A percentile compares a stretch with the other conserved stretches of the same genome.
Evolutionary conservation across 2,329 filamentous ascomycete genomes (phyloP).

Genomic region (Apiospora koreana): DNA sequence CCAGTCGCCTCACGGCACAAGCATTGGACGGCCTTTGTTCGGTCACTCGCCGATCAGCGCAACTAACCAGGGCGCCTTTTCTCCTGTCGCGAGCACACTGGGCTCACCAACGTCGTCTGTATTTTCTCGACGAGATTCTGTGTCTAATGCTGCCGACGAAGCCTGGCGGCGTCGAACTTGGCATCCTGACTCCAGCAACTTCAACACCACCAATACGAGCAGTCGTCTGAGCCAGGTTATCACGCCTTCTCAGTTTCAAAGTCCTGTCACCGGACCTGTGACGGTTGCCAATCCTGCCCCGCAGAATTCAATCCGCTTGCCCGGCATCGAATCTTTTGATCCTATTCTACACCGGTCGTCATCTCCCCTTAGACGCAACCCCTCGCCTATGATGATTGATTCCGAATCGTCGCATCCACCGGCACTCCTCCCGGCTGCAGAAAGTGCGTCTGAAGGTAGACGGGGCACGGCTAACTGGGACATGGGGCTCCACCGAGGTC

Average conservation of each 20-base stretch:
- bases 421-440: slow-evolving; percentile 31
- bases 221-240: slow-evolving; percentile 77
- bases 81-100: slow-evolving; percentile 60
- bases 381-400: slow-evolving; percentile 80
- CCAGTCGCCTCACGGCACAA: slow-evolving; percentile 59
- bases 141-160: slow-evolving; percentile 64
- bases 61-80: slow-evolving; percentile 55
- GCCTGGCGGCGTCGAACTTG: slow-evolving; percentile 84
- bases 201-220: slow-evolving; percentile 60
- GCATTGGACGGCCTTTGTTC: slow-evolving; percentile 58
- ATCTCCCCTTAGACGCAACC: slow-evolving; percentile 63
- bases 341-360: slow-evolving; percentile 65
- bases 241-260: slow-evolving; percentile 62
- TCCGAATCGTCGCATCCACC: slow-evolving; percentile 42
- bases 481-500: slow-evolving; percentile 63
- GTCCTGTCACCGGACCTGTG: slow-evolving; percentile 52
- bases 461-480: slow-evolving; percentile 63
- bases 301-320: slow-evolving; percentile 69
- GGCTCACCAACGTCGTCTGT: slow-evolving; percentile 66
- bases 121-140: slow-evolving; percentile 67
- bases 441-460: slow-evolving; percentile 44
- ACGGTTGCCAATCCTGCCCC: slow-evolving; percentile 44
- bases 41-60: slow-evolving; percentile 52
- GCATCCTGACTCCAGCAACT: slow-evolving; percentile 77
- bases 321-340: slow-evolving; percentile 91